Percentiles rank a stretch among this genome's conserved stretches.
Conservation (phyloP, 257 asterid genomes). For the Primulina huaijiensis region DNA sequence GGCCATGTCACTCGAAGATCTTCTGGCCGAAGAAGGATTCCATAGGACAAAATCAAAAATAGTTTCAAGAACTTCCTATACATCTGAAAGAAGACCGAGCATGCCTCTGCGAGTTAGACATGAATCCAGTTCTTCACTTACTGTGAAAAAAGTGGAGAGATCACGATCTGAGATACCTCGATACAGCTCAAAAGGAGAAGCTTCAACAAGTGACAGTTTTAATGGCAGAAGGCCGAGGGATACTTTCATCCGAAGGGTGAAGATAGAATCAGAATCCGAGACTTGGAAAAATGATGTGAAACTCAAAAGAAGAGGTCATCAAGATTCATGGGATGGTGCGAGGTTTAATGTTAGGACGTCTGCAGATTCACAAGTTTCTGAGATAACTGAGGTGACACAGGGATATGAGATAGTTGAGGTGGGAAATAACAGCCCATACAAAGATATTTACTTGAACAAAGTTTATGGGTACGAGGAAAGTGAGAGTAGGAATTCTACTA, state of each 20-base stretch:
- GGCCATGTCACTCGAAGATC: constrained; percentile 79
- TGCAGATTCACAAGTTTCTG: constrained; percentile 29
- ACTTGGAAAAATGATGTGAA: constrained; percentile 17
- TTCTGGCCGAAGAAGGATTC: constrained; percentile 68
- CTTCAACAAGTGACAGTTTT: constrained; percentile 37
- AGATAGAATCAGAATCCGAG: constrained; percentile 20
- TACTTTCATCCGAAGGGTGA: constrained; percentile 22
- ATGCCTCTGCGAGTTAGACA: constrained; percentile 25
- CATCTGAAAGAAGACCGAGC: constrained; percentile 32
- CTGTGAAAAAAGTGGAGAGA: constrained; percentile 41
- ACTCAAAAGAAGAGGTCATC: constrained; percentile 28
- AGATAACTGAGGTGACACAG: constrained; percentile 32
- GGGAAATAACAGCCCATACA: constrained; percentile 28
- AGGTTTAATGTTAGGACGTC: constrained; percentile 29
- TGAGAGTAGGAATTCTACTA: constrained; percentile 21
- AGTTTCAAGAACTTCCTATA: constrained; percentile 39
- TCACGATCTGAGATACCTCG: constrained; percentile 55
- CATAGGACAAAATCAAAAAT: constrained; percentile 46
- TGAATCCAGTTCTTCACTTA: constrained; percentile 34
- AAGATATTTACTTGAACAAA: constrained; percentile 36
- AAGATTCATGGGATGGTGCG: constrained; percentile 29
- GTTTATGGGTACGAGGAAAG: constrained; percentile 34
- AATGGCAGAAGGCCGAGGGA: constrained; percentile 35
- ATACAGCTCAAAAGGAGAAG: constrained; percentile 33
- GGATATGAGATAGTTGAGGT: constrained; percentile 55